Percentiles rank a stretch among this genome's conserved stretches.
Conservation (phyloP, 2,329 filamentous ascomycete genomes). For the Blumeria hordei region DNA sequence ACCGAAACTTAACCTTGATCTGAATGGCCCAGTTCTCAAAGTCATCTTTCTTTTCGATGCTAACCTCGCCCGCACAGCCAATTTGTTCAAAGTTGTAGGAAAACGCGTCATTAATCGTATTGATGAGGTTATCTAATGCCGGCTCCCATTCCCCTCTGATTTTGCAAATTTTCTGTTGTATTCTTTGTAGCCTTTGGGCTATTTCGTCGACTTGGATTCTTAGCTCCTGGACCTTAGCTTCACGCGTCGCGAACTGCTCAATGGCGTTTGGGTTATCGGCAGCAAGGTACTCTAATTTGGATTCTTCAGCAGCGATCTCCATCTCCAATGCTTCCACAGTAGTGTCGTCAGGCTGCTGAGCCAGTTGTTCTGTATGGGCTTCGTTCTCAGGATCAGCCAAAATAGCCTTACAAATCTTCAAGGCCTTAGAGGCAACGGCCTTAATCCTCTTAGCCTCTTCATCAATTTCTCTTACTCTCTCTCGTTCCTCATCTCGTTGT, state of each 20-base stretch:
- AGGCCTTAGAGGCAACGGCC: constrained; percentile 17
- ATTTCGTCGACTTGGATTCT: constrained; percentile 29
- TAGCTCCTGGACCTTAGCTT: constrained; percentile 45
- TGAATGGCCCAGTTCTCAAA: constrained; percentile 88
- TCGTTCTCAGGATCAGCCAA: constrained; percentile 17
- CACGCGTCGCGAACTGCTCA: constrained; percentile 40
- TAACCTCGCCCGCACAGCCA: constrained; percentile 77
- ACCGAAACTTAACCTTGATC: constrained; percentile 89
- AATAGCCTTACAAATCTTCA: constrained; percentile 16
- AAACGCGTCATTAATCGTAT: constrained; percentile 73
- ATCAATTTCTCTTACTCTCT: constrained; percentile 17
- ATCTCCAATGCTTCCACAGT: constrained; percentile 39
- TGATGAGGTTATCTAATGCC: constrained; percentile 49
- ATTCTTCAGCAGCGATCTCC: constrained; percentile 50
- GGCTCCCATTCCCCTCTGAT: constrained; percentile 64
- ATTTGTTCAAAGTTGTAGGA: constrained; percentile 85
- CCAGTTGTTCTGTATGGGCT: constrained; percentile 17
- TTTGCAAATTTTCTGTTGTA: constrained; percentile 33
- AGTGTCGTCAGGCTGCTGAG: constrained; percentile 22
- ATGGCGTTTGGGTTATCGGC: constrained; percentile 54
- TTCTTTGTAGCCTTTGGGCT: constrained; percentile 27
- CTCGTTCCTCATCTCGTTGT: constrained; percentile 23
- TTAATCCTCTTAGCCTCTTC: constrained; percentile 18
- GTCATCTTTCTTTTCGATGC: constrained; percentile 69
- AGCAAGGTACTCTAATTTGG: constrained; percentile 58